Evolutionary conservation across 768 basidiomycete species (phyloP).

Genomic region (Asterophora parasitica): DNA sequence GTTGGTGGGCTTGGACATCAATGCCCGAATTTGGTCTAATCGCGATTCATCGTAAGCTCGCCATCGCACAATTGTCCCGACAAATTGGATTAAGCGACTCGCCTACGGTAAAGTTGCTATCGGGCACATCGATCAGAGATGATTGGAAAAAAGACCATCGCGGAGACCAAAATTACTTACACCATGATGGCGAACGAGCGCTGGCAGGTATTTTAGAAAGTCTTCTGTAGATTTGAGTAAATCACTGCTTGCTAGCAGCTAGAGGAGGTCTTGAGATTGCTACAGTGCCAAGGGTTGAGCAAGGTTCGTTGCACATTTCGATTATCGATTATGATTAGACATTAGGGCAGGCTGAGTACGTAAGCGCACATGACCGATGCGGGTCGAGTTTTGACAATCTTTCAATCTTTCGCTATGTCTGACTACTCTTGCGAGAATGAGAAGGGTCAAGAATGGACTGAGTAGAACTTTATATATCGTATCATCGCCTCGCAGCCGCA

Average conservation of each 20-base stretch:
- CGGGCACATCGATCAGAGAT: slow-evolving; percentile 28
- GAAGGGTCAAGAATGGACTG: no score
- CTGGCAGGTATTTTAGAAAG: slow-evolving; percentile 19
- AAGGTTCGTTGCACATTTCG: slow-evolving; percentile 25
- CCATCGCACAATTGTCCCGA: slow-evolving; percentile 1
- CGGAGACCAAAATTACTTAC: slow-evolving; percentile 44
- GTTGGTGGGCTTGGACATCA: slow-evolving; percentile 90
- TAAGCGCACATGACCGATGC: no score
- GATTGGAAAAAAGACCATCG: slow-evolving; percentile 9
- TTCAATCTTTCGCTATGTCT: no score
- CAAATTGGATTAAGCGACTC: slow-evolving; percentile 28
- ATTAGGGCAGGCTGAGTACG: slow-evolving; percentile 29
- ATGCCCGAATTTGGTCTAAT: slow-evolving; percentile 77
- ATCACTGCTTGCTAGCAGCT: slow-evolving; percentile 16
- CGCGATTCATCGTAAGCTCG: background rate
- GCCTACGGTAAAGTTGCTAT: slow-evolving; percentile 89
- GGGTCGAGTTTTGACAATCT: no score
- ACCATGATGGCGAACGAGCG: slow-evolving; percentile 68
- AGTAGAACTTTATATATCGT: no score
- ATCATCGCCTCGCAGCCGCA: no score
- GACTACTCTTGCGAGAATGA: no score
- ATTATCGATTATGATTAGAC: slow-evolving; percentile 38
- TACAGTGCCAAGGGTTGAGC: slow-evolving; percentile 20
- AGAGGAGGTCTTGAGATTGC: slow-evolving; percentile 19
- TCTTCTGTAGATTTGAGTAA: slow-evolving; percentile 18